Evolutionary conservation across 2,329 filamentous ascomycete genomes (phyloP).

Genomic region (Lojkania enalia): DNA sequence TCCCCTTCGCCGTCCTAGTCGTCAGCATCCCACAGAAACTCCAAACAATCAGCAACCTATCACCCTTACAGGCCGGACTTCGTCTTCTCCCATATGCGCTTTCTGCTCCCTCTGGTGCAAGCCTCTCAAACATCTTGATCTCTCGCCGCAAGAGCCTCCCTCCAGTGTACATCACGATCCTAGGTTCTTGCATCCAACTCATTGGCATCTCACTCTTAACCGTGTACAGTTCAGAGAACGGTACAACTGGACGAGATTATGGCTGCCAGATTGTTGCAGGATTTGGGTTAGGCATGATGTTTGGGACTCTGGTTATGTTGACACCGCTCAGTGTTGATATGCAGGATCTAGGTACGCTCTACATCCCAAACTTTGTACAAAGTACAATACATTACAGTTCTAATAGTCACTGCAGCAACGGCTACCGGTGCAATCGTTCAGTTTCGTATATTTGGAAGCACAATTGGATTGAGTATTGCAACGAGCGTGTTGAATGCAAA

Average conservation of each 20-base stretch:
- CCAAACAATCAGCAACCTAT: conserved; percentile 1
- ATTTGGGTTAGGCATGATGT: conserved; percentile 8
- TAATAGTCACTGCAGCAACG: conserved; percentile 2
- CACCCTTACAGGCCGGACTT: conserved; percentile 1
- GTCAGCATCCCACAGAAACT: conserved; percentile 5
- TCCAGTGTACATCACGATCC: conserved; percentile 1
- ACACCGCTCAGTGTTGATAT: conserved; percentile 3
- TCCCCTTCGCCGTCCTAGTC: conserved; percentile 6
- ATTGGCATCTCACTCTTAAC: conserved; percentile 7
- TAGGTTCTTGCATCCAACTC: conserved; percentile 4
- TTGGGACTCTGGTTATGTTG: conserved; percentile 7
- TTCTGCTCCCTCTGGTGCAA: conserved; percentile 1
- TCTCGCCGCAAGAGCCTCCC: conserved; percentile 6
- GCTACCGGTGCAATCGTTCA: conserved; percentile 8
- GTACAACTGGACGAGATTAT: conserved; percentile 6
- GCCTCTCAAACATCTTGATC: conserved; percentile 1
- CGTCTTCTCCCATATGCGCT: conserved; percentile 5
- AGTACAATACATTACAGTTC: not conserved
- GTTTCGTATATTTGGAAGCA: conserved; percentile 10
- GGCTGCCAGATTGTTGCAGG: conserved; percentile 9
- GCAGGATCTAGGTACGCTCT: conserved; percentile 6
- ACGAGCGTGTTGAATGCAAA: conserved; percentile 6
- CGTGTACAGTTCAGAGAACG: conserved; percentile 1
- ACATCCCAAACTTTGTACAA: not conserved
- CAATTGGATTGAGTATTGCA: conserved; percentile 9